Base-by-base conservation (phyloP, 768 basidiomycete genomes). In the Inosperma sp. region DNA sequence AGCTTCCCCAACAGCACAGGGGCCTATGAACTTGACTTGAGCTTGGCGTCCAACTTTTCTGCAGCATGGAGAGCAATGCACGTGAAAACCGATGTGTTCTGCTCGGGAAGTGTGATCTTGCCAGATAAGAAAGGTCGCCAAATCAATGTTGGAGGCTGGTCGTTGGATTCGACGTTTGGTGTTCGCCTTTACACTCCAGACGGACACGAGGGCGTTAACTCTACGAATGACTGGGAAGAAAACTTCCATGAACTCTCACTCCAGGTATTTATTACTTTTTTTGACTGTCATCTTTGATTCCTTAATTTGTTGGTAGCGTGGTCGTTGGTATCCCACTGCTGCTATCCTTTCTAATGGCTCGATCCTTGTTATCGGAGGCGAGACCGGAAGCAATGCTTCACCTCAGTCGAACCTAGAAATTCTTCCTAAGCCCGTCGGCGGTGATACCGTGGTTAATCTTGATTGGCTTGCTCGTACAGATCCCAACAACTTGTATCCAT, bases 201-300 rank as follows among this genome's bases (percentile, higher is more conserved):
- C 57, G 88, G 88, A 17, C 67, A 62, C 2, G 65, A 76, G 3
- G 88, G 88, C 0, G 78, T 82, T 21, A 87, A 86, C 54, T 79
- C 81, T 5, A 88, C 85, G 4, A 82, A 81, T 47, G 84, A 90
- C 57, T 91, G 88, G 88, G 78, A 90, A 63, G 88, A 90, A 63
- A 79, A 89, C 55, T 71, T 69, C 39, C 52, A 76, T 0, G 72
- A 74, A 26, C 70, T 90, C 2, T 56, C 67, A 2, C 72, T 89
- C 19, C 87, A 88, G 76, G 83, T 83, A 17, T 16, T 19, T 13
- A 16, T 35, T 7, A 19, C 5, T 27, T 27, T 7, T 16, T 17
- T 49, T 31, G 6, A 14, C 17, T 22, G 29, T 33, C 17, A 46
- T 35, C 39, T 5, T 13, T 19, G 19, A 16, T 7, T 51, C 26